Conservation (phyloP, 2,329 filamentous ascomycete species). For the Cladosporium halotolerans region DNA sequence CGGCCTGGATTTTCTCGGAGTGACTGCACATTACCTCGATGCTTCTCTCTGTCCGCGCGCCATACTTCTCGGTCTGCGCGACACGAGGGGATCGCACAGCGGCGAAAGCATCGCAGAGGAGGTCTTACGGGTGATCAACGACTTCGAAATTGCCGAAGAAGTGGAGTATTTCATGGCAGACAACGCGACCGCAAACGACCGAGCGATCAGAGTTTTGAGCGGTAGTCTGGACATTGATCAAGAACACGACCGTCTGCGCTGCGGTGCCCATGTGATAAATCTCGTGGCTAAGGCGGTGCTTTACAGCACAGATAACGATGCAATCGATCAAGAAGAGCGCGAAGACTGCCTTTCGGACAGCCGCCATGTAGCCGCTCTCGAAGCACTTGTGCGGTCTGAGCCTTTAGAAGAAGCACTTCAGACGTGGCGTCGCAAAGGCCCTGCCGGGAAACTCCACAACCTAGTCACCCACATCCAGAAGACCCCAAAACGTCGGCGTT, state of each 20-base stretch:
- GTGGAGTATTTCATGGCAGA: constrained; percentile 17
- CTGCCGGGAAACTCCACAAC: constrained; percentile 1
- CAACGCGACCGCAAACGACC: constrained; percentile 17
- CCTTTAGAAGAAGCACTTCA: constrained; percentile 4
- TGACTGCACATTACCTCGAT: neutral
- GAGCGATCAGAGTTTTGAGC: neutral
- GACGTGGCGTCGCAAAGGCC: constrained; percentile 8
- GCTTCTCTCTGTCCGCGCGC: neutral
- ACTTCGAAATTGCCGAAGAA: neutral
- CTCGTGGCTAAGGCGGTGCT: constrained; percentile 15
- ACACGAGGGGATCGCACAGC: neutral
- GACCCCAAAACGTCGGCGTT: neutral
- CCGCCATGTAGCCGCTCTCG: neutral
- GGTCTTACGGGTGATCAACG: neutral
- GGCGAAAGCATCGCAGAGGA: neutral
- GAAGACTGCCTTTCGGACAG: neutral
- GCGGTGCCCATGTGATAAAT: constrained; percentile 14
- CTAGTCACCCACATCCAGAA: neutral
- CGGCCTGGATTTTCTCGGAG: neutral
- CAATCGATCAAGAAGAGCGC: constrained; percentile 1
- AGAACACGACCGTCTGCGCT: constrained; percentile 10
- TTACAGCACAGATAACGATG: constrained; percentile 3
- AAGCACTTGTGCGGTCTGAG: neutral
- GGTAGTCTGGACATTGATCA: neutral
- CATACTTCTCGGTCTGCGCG: neutral